A percentile compares a stretch with the other conserved stretches of the same genome.
These are phyloP conservation scores for Annulohypoxylon maeteangense DNA, from an alignment of 495 filamentous ascomycete species.

Conservation along the genomic window DNA sequence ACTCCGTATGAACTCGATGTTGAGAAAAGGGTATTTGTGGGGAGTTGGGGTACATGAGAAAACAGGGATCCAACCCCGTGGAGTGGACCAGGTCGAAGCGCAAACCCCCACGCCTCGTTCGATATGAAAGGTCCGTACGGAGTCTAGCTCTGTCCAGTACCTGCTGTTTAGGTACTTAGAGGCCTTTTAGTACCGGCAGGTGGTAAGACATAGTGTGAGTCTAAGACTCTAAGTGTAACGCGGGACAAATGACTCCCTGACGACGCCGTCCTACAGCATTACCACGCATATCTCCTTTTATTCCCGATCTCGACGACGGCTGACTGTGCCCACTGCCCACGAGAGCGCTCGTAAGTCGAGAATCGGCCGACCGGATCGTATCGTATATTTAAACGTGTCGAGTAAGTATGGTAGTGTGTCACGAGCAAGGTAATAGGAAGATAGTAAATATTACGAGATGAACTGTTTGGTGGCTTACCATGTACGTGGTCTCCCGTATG, in stretches of 20 bases:
- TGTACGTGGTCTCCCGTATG: conserved; percentile 22
- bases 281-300: conserved; percentile 41
- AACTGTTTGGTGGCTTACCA: conserved; percentile 24
- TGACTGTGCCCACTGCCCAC: background rate
- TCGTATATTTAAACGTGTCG: conserved; percentile 3
- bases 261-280: conserved; percentile 26
- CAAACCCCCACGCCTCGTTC: conserved; percentile 33
- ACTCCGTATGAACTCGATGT: conserved; percentile 24
- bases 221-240: conserved; percentile 35
- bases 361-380: conserved; percentile 12
- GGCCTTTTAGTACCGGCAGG: conserved; percentile 33
- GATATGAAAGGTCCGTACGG: conserved; percentile 19
- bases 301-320: conserved; percentile 31
- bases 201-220: conserved; percentile 29
- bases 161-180: conserved; percentile 29
- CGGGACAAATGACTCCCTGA: conserved; percentile 22
- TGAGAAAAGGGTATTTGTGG: conserved; percentile 27
- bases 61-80: conserved; percentile 44
- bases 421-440: background rate
- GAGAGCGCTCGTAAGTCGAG: background rate
- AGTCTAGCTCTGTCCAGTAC: conserved; percentile 14
- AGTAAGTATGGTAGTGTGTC: conserved; percentile 10
- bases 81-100: conserved; percentile 31
- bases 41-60: conserved; percentile 39
- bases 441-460: background rate